Evolutionary conservation across 129 eudicot genomes (phyloP).

Genomic region (Erigeron canadensis): DNA sequence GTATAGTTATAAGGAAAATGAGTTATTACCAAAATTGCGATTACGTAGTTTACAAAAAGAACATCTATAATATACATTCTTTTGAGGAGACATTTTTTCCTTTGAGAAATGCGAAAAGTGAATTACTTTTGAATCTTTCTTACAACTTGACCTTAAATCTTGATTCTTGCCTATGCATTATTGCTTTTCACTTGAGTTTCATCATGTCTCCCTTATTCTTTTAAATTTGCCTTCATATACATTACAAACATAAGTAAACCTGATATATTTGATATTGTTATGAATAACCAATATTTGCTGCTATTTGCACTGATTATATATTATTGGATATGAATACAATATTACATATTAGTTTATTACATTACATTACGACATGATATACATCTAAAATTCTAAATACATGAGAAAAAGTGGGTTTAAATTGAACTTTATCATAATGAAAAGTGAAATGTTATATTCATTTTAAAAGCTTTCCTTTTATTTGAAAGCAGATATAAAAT

Average conservation of each 20-base stretch:
- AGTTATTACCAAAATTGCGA: neutral
- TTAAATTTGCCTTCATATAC: neutral
- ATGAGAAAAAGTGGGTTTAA: neutral
- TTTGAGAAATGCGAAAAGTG: slow-evolving; percentile 33
- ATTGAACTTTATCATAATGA: slow-evolving; percentile 1
- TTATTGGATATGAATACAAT: too few relatives aligned
- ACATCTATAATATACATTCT: slow-evolving; percentile 6
- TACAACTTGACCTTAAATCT: slow-evolving; percentile 35
- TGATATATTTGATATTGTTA: neutral
- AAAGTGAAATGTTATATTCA: slow-evolving; percentile 9
- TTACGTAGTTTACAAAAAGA: neutral
- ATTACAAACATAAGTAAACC: neutral
- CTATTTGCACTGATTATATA: neutral
- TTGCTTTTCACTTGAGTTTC: slow-evolving; percentile 37
- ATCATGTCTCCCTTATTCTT: slow-evolving; percentile 32
- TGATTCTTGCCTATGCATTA: slow-evolving; percentile 37
- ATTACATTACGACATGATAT: neutral
- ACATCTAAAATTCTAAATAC: neutral
- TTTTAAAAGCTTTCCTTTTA: slow-evolving; percentile 14
- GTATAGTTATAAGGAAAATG: too few relatives aligned
- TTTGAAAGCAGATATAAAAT: neutral
- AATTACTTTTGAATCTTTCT: slow-evolving; percentile 36
- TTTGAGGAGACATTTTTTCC: slow-evolving; percentile 22
- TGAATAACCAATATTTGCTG: neutral
- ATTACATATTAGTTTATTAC: too few relatives aligned